phyloP scores from a whole-genome alignment of 305 asterid species.

The Solanum chacoense region DNA sequence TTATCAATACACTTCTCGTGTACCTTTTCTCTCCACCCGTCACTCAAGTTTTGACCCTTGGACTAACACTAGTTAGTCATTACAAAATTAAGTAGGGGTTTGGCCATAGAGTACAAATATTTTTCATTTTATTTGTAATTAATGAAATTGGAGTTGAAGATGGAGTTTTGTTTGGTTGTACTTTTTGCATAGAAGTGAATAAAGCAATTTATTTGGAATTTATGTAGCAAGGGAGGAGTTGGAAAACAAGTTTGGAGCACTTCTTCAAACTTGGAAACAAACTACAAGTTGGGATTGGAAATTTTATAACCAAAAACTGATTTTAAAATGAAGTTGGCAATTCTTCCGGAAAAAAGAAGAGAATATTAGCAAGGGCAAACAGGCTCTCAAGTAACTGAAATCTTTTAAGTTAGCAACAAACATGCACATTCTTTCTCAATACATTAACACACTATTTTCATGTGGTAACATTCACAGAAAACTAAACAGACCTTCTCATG shows the following conservation, averaged over 20 bases:
- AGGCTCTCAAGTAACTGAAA: background rate
- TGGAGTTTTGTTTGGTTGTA: background rate
- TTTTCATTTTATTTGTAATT: background rate
- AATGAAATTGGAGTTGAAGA: background rate
- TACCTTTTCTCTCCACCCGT: background rate
- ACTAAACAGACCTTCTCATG: constrained; percentile 47
- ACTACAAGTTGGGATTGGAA: background rate
- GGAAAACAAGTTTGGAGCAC: background rate
- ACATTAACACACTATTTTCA: background rate
- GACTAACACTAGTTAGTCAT: background rate
- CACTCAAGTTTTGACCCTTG: background rate
- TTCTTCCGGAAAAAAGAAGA: background rate
- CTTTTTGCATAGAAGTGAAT: background rate
- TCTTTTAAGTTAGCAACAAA: background rate
- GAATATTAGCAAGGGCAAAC: background rate
- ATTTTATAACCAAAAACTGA: background rate
- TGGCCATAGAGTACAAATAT: background rate
- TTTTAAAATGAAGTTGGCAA: background rate
- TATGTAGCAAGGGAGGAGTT: background rate
- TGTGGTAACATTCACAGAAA: background rate
- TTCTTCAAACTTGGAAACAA: background rate
- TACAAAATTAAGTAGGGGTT: background rate
- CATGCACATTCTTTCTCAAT: background rate
- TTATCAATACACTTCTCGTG: background rate
- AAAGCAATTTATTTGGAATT: background rate